These are phyloP conservation scores for Parastagonospora nodorum DNA, from an alignment of 2,329 filamentous ascomycete species.

Conservation along the genomic window DNA sequence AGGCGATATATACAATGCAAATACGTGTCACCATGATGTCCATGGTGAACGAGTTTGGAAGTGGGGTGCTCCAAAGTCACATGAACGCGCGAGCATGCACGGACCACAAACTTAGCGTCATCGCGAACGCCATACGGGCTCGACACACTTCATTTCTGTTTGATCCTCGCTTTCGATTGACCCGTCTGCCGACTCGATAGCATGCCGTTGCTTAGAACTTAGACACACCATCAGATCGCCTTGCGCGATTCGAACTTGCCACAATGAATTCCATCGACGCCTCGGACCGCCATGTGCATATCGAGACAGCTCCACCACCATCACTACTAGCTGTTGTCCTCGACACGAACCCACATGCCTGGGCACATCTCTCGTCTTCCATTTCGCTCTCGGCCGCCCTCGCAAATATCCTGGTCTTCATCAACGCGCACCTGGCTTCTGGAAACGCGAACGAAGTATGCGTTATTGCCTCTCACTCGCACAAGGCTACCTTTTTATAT, in stretches of 20 bases:
- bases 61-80: no score
- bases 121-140: neutral
- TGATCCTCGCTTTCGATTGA: neutral
- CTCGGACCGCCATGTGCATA: conserved; percentile 52
- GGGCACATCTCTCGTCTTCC: conserved; percentile 75
- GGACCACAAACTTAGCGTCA: neutral
- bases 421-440: conserved; percentile 94
- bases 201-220: neutral
- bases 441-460: conserved; percentile 93
- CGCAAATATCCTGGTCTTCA: conserved; percentile 89
- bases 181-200: neutral
- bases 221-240: neutral
- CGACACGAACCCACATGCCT: conserved; percentile 95
- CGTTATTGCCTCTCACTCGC: conserved; percentile 85
- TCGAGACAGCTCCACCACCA: conserved; percentile 62
- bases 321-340: conserved; percentile 89
- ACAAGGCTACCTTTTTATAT: conserved; percentile 88
- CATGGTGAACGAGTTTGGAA: no score
- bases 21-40: no score
- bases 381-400: conserved; percentile 84
- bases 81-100: neutral
- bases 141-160: no score
- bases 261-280: conserved; percentile 70
- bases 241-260: neutral
- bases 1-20: no score